Evolutionary conservation across 2,329 filamentous ascomycete genomes (phyloP).

Genomic region (Lasiodiplodia sp.): DNA sequence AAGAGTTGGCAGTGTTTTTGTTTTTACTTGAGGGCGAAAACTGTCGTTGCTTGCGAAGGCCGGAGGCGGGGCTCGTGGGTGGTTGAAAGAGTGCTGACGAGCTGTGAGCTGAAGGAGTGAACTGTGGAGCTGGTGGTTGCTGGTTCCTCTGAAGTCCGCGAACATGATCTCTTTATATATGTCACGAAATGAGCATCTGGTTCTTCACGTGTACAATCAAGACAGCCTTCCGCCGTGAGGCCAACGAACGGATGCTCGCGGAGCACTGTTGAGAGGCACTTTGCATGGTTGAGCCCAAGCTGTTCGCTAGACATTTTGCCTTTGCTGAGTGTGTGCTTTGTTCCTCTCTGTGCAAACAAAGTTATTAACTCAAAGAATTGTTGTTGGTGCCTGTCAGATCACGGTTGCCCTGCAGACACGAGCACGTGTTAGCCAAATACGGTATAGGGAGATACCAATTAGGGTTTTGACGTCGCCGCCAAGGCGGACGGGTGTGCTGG

Average conservation of each 20-base stretch:
- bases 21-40: neutral
- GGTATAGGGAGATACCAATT: neutral
- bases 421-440: neutral
- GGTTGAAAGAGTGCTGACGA: neutral
- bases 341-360: conserved; percentile 2
- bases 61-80: neutral
- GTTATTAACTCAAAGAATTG: neutral
- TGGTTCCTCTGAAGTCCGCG: neutral
- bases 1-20: neutral
- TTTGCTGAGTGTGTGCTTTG: neutral
- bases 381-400: neutral
- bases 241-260: conserved; percentile 2
- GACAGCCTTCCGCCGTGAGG: neutral
- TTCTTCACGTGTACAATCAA: neutral
- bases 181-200: neutral
- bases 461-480: neutral
- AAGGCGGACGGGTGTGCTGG: conserved; percentile 4
- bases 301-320: neutral
- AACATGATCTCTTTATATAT: neutral
- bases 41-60: no score
- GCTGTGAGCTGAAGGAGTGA: conserved; percentile 9
- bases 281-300: neutral
- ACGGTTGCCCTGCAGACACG: neutral
- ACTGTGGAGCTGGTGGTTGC: conserved; percentile 6
- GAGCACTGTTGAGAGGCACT: neutral